Evolutionary conservation across 331 rosid species (phyloP).

Genomic region (Malus hybrid): DNA sequence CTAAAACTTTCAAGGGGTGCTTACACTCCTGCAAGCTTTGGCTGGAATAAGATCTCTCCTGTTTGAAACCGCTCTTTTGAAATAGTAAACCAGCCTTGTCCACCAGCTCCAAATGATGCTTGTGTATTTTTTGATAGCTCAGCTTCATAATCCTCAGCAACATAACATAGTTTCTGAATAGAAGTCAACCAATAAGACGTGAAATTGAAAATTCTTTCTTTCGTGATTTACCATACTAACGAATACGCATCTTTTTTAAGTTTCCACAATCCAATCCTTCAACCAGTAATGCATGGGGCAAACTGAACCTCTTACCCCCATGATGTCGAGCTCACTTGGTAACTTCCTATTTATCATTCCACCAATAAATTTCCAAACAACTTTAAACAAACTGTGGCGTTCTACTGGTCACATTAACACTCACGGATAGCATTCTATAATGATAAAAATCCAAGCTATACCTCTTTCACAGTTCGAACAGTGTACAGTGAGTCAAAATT

Average conservation of each 20-base stretch:
- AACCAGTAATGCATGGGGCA: not conserved
- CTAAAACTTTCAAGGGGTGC: conserved; percentile 9
- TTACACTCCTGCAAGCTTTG: conserved; percentile 72
- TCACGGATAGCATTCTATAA: not conserved
- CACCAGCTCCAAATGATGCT: conserved; percentile 50
- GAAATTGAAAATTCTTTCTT: not conserved
- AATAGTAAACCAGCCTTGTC: conserved; percentile 66
- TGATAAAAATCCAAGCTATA: conserved; percentile 8
- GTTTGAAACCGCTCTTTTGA: conserved; percentile 85
- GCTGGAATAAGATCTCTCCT: conserved; percentile 71
- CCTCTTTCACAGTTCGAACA: conserved; percentile 81
- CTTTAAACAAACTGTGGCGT: not conserved
- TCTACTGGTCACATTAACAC: not conserved
- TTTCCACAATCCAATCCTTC: not conserved
- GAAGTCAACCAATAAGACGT: not conserved
- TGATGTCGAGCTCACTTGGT: not conserved
- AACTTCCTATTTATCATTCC: not conserved
- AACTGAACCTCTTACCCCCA: not conserved
- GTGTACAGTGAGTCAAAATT: conserved; percentile 65
- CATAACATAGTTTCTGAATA: conserved; percentile 66
- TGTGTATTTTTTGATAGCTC: conserved; percentile 52
- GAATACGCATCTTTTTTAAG: not conserved
- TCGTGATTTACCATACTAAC: not conserved
- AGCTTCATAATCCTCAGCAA: conserved; percentile 77
- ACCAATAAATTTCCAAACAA: not conserved